Base-by-base conservation (phyloP, 2,329 filamentous ascomycete genomes). In the Cercospora nicotianae region DNA sequence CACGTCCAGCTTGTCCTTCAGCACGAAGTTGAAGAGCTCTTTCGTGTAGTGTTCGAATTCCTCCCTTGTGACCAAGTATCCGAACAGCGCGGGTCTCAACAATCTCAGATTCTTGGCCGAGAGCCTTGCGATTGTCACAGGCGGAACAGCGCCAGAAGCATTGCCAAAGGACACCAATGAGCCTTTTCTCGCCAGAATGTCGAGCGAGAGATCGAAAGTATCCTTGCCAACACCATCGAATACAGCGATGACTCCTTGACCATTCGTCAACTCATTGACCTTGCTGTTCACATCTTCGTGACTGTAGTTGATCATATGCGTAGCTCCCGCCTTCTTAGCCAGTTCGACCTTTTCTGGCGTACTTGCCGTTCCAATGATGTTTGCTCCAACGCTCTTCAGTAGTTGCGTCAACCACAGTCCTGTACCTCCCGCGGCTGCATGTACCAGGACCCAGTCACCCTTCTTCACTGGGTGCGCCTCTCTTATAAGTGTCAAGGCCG, bases 191-290 rank as follows among this genome's bases (percentile, higher is more conserved):
- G 89, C 91, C 64, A 94, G 84, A 73, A 88, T 86, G 71, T 93
- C 87, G 71, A 97, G 78, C 75, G 90, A 90, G 20, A 87, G 84
- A 73, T 97, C 92, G 81, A 95, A 96, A 0, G 94, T 97, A 60
- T 86, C 85, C 81, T 92, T 92, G 12, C 93, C 94, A 2, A 97
- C 92, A 5, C 91, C 91, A 77, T 97, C 93, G 77, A 93, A 96
- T 30, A 96, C 90, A 9, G 90, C 92, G 70, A 88, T 86, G 2
- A 90, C 89, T 7, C 94, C 94, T 68, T 88, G 81, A 0, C 90
- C 90, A 1, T 83, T 86, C 0, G 93, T 97, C 60, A 92, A 88
- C 77, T 91, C 85, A 74, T 85, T 82, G 5, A 92, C 89, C 76
- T 86, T 83, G 42, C 78, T 80, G 66, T 86, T 86, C 26, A 90